phyloP scores from a whole-genome alignment of 352 stramenopile genomes.

The Phytopythium delawarense region DNA sequence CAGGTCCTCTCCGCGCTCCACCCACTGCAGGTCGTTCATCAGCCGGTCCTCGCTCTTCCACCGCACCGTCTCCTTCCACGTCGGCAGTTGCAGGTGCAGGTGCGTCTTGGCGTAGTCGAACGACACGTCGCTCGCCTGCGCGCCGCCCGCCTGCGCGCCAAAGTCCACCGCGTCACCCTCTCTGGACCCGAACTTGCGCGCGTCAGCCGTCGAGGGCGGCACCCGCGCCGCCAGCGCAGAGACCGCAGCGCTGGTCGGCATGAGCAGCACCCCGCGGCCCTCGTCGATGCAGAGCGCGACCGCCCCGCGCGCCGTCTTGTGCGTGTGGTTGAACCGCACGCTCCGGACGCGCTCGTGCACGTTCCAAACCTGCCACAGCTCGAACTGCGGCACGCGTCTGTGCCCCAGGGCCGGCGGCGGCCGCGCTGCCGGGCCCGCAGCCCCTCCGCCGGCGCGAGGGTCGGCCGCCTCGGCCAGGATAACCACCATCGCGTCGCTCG shows the following conservation, averaged over 20 bases:
- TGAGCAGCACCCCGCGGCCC: constrained; percentile 57
- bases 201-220: not conserved
- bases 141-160: not conserved
- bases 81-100: constrained; percentile 60
- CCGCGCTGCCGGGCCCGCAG: not conserved
- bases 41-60: constrained; percentile 63
- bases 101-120: constrained; percentile 61
- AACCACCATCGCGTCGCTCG: constrained; percentile 49
- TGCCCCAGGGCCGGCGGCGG: constrained; percentile 10
- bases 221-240: constrained; percentile 1
- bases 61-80: constrained; percentile 63
- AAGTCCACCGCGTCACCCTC: not conserved
- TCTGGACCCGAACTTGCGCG: not conserved
- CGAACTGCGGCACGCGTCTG: constrained; percentile 38
- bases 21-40: constrained; percentile 69
- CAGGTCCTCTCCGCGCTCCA: constrained; percentile 64
- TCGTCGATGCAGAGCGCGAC: constrained; percentile 62
- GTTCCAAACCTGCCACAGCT: constrained; percentile 71
- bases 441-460: constrained; percentile 8
- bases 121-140: constrained; percentile 12
- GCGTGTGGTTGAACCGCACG: constrained; percentile 52
- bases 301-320: constrained; percentile 44
- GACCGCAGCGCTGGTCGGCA: constrained; percentile 32
- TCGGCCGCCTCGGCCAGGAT: constrained; percentile 43
- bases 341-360: constrained; percentile 36